These are phyloP conservation scores for Globisporangium cylindrosporum DNA, from an alignment of 352 stramenopile species.

Conservation along the genomic window DNA sequence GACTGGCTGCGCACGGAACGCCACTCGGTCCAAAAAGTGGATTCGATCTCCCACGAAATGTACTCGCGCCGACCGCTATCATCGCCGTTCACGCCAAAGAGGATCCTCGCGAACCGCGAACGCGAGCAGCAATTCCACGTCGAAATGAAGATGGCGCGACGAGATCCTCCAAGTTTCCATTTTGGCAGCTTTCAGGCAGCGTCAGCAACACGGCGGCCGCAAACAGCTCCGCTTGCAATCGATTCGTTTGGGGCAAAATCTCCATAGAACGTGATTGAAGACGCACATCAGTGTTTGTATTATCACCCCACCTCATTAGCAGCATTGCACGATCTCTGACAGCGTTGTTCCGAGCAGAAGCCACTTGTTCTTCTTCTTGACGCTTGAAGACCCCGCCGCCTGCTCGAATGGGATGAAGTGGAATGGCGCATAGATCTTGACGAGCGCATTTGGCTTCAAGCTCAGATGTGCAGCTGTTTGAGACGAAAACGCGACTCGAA, in stretches of 20 bases:
- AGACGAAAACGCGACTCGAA: conserved; percentile 37
- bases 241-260: conserved; percentile 7
- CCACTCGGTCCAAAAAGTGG: neutral
- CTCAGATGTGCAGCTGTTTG: conserved; percentile 30
- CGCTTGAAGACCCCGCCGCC: conserved; percentile 22
- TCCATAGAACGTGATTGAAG: neutral
- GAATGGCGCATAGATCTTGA: conserved; percentile 62
- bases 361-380: conserved; percentile 18
- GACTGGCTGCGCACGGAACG: conserved; percentile 15
- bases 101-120: conserved; percentile 13
- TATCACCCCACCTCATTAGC: neutral
- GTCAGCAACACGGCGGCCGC: neutral
- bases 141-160: conserved; percentile 18
- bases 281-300: neutral
- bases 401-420: conserved; percentile 38
- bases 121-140: conserved; percentile 17
- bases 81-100: conserved; percentile 8
- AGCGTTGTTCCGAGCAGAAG: conserved; percentile 55
- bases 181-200: conserved; percentile 8
- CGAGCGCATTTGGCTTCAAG: conserved; percentile 21
- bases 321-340: conserved; percentile 28
- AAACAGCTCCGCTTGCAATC: conserved; percentile 11
- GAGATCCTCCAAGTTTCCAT: conserved; percentile 12
- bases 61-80: conserved; percentile 13
- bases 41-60: neutral